phyloP scores from a whole-genome alignment of 2,329 filamentous ascomycete species.

The Colletotrichum destructivum region DNA sequence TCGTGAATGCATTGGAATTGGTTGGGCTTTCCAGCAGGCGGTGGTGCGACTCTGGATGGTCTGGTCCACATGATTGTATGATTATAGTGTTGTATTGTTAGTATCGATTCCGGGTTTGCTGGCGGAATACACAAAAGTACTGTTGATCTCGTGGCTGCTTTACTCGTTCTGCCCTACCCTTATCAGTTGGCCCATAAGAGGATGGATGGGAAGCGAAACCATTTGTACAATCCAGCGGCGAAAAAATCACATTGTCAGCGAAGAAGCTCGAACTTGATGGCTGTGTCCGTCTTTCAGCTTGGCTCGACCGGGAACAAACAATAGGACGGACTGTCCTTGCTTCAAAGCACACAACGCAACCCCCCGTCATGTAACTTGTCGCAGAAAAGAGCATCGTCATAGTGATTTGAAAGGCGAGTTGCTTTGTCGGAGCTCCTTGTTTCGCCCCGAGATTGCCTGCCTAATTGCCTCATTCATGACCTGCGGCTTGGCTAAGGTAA shows the following conservation, averaged over 20 bases:
- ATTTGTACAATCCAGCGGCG: constrained; percentile 2
- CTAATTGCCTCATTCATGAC: not conserved
- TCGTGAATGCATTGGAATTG: constrained; percentile 41
- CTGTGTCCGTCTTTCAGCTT: not conserved
- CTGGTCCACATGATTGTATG: constrained; percentile 3
- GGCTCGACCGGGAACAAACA: constrained; percentile 12
- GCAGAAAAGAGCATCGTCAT: not conserved
- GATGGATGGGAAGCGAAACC: not conserved
- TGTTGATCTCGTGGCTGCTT: not conserved
- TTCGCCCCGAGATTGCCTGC: not conserved
- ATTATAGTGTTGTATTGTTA: not conserved
- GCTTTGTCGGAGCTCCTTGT: not conserved
- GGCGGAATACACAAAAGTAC: not conserved
- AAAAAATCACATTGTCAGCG: not conserved
- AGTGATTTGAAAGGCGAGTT: not conserved
- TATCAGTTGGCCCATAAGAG: not conserved
- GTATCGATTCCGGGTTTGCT: not conserved
- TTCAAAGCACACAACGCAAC: not conserved
- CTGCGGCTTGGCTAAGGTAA: not conserved
- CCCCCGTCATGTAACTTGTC: not conserved
- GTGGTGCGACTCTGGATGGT: not conserved
- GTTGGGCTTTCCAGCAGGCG: constrained; percentile 1
- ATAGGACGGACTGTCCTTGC: not conserved
- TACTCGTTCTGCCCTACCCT: not conserved
- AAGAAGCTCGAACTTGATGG: constrained; percentile 13